phyloP scores from a whole-genome alignment of 1,284 basidiomycete species.

The Mycosarcoma maydis region DNA sequence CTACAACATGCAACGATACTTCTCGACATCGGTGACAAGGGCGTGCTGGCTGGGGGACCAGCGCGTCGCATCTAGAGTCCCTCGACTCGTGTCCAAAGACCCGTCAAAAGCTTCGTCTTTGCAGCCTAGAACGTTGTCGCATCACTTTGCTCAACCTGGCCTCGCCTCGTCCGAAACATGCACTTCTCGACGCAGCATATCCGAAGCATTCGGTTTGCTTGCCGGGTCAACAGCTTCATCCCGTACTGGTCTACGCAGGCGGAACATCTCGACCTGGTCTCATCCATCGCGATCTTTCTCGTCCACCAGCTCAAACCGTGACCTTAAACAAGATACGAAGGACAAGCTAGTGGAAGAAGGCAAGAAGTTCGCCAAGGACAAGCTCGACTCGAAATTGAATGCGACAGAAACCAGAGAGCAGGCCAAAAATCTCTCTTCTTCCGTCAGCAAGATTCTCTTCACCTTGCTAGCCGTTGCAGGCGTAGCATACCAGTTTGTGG shows the following conservation, averaged over 20 bases:
- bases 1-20: conserved; percentile 23
- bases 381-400: conserved; percentile 6
- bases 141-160: neutral
- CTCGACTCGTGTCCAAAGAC: conserved; percentile 23
- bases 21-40: conserved; percentile 15
- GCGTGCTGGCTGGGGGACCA: conserved; percentile 33
- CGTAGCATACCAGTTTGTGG: conserved; percentile 21
- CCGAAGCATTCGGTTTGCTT: conserved; percentile 25
- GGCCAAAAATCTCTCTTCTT: conserved; percentile 20
- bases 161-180: neutral
- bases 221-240: conserved; percentile 33
- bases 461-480: conserved; percentile 23
- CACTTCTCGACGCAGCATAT: conserved; percentile 22
- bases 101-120: neutral
- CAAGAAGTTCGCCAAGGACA: conserved; percentile 32
- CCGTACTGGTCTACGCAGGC: conserved; percentile 20
- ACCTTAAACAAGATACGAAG: conserved; percentile 27
- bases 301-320: conserved; percentile 2
- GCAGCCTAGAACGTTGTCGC: neutral
- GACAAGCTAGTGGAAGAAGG: conserved; percentile 27
- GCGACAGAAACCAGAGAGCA: conserved; percentile 16
- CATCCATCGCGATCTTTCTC: conserved; percentile 8
- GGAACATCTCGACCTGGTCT: conserved; percentile 25
- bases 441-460: conserved; percentile 32
- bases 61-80: conserved; percentile 34